Base-by-base conservation (phyloP, 2,329 filamentous ascomycete species). In the Sporothrix luriei region DNA sequence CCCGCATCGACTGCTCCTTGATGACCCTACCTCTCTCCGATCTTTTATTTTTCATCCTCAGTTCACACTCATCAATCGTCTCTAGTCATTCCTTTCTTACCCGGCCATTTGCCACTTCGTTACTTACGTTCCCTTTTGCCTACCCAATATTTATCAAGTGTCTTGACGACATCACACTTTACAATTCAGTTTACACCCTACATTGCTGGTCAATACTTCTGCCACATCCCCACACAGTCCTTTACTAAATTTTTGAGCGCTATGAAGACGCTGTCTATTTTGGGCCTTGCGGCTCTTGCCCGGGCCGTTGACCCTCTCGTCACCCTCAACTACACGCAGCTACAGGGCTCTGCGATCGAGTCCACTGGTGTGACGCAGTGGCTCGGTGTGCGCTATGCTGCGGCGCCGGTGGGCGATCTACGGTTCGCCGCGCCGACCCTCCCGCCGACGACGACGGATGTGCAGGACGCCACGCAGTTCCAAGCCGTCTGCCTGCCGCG, bases 311-410 rank as follows among this genome's bases (percentile, higher is more conserved):
- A 71, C 54, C 73, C 77, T 19, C 69, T 81, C 3, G 87, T 93
- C 16, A 82, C 91, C 72, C 81, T 94, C 26, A 84, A 83, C 3
- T 94, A 93, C 76, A 84, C 88, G 40, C 84, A 82, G 33, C 93
- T 93, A 75, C 78, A 82, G 65, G 91, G 91, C 10, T 78, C 80
- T 4, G 75, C 81, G 1, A 48, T 68, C n/a, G 80, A 84, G 1
- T 73, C 78, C 0, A 85, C 86, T 73, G 89, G 88, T 0, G 80
- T 93, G 62, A 87, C 85, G 2, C 84, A 90, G 77, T 94, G 90
- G 90, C 83, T 92, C 9, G 91, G 91, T 1, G 87, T 95, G 72
- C 86, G 90, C 55, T 95, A 88, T 80, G 91, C 91, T 1, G 88
- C 89, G 5, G 82, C 91, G 16, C 91, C 91, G 0, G 69, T 90